These are phyloP conservation scores for Tetracladium maxilliforme DNA, from an alignment of 2,329 filamentous ascomycete genomes.

Conservation along the genomic window DNA sequence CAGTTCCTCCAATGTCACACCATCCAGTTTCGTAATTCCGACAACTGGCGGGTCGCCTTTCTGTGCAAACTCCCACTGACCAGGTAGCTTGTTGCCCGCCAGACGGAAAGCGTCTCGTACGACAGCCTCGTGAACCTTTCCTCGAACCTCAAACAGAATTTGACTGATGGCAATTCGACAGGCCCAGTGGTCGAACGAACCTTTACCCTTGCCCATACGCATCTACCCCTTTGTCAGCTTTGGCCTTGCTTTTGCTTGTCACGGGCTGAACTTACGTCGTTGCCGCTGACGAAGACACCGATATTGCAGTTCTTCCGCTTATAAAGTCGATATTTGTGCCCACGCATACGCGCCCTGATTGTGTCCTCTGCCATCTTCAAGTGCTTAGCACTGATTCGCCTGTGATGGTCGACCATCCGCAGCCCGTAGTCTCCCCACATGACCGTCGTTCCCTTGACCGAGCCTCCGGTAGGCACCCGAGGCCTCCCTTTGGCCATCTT, in stretches of 20 bases:
- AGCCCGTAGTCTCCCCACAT: slow-evolving; percentile 94
- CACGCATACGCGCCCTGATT: slow-evolving; percentile 76
- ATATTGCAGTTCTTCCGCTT: slow-evolving; percentile 85
- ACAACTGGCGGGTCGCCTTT: slow-evolving; percentile 84
- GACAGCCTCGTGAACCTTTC: slow-evolving; percentile 86
- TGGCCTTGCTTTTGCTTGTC: background rate
- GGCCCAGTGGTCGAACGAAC: slow-evolving; percentile 94
- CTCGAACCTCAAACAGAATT: slow-evolving; percentile 84
- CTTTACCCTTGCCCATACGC: slow-evolving; percentile 99
- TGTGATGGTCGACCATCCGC: slow-evolving; percentile 85
- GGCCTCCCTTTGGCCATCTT: slow-evolving; percentile 83
- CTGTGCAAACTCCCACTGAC: slow-evolving; percentile 87
- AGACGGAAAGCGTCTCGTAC: slow-evolving; percentile 86
- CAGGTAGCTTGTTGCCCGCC: slow-evolving; percentile 88
- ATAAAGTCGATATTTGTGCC: slow-evolving; percentile 84
- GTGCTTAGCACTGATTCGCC: slow-evolving; percentile 73
- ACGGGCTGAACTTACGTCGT: slow-evolving; percentile 61
- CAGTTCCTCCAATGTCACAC: slow-evolving; percentile 68
- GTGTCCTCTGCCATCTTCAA: slow-evolving; percentile 88
- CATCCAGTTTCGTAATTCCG: slow-evolving; percentile 78
- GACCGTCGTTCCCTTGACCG: slow-evolving; percentile 82
- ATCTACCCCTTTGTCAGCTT: slow-evolving; percentile 37
- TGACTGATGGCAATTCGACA: slow-evolving; percentile 80
- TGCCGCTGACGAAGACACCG: slow-evolving; percentile 88
- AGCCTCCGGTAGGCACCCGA: slow-evolving; percentile 80